Evolutionary conservation across 2,329 filamentous ascomycete genomes (phyloP).

Genomic region (Xylariaceae sp.): DNA sequence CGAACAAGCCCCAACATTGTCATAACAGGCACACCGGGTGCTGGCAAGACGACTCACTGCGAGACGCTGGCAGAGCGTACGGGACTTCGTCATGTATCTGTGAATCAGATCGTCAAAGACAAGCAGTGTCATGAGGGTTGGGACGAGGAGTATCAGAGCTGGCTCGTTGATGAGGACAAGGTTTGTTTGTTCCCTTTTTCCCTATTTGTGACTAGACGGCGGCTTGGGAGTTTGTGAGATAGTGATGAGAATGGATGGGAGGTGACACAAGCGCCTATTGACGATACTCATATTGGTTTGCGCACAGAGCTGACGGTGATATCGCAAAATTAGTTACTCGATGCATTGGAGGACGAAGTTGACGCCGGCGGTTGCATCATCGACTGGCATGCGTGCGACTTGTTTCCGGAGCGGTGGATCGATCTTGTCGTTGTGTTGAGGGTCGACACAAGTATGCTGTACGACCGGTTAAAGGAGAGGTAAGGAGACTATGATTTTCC

Average conservation of each 20-base stretch:
- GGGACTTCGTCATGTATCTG: conserved; percentile 74
- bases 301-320: conserved; percentile 13
- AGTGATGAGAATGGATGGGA: not conserved
- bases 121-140: conserved; percentile 81
- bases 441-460: conserved; percentile 73
- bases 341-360: conserved; percentile 80
- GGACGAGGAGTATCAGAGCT: conserved; percentile 80
- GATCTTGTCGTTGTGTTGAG: conserved; percentile 91
- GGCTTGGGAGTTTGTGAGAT: not conserved
- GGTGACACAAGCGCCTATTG: not conserved
- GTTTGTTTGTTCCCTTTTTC: conserved; percentile 37
- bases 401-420: conserved; percentile 91
- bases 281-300: not conserved
- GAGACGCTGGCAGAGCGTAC: conserved; percentile 73
- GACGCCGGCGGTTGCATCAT: conserved; percentile 79
- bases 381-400: conserved; percentile 96
- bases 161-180: conserved; percentile 96
- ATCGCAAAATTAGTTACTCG: conserved; percentile 60
- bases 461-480: conserved; percentile 77
- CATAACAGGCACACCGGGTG: conserved; percentile 90
- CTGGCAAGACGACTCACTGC: conserved; percentile 92
- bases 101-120: conserved; percentile 92
- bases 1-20: conserved; percentile 78
- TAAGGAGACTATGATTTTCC: conserved; percentile 32
- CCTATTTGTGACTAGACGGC: not conserved